These are phyloP conservation scores for Extremus antarcticus DNA, from an alignment of 495 filamentous ascomycete species.

Conservation along the genomic window DNA sequence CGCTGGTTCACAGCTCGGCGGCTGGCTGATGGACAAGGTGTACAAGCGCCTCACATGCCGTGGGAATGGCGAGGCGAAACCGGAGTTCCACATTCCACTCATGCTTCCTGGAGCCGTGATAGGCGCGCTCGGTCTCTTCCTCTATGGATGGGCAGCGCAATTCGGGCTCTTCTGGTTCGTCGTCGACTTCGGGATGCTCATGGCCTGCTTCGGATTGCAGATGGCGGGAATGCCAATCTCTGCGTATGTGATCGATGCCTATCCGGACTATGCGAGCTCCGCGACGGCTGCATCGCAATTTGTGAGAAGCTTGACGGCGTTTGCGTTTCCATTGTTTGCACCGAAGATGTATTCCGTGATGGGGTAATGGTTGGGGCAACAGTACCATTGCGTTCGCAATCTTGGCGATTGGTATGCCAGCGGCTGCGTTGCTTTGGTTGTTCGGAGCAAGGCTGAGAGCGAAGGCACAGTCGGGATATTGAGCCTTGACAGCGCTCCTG, in stretches of 20 bases:
- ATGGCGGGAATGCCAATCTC: neutral
- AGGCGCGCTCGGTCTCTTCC: conserved; percentile 1
- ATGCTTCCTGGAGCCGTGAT: conserved; percentile 11
- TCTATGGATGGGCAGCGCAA: conserved; percentile 16
- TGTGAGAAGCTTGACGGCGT: conserved; percentile 9
- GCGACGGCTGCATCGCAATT: conserved; percentile 8
- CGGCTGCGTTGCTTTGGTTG: conserved; percentile 11
- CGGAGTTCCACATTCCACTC: conserved; percentile 8
- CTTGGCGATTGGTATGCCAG: conserved; percentile 1
- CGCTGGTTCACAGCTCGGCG: conserved; percentile 11
- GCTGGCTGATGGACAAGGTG: conserved; percentile 13
- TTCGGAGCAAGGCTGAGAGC: conserved; percentile 5
- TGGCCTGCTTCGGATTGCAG: conserved; percentile 2
- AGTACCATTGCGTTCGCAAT: conserved; percentile 3
- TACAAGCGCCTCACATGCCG: conserved; percentile 4
- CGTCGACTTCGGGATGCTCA: conserved; percentile 2
- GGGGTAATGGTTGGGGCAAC: conserved; percentile 17
- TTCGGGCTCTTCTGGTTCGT: conserved; percentile 7
- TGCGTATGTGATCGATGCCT: conserved; percentile 12
- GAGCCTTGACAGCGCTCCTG: too few relatives aligned
- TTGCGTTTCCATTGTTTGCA: conserved; percentile 11
- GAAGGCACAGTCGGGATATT: conserved; percentile 1
- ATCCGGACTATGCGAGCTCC: conserved; percentile 1
- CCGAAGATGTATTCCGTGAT: conserved; percentile 8
- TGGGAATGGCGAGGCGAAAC: neutral